Conservation (phyloP, 148 eudicot genomes). For the Fallopia convolvulus region DNA sequence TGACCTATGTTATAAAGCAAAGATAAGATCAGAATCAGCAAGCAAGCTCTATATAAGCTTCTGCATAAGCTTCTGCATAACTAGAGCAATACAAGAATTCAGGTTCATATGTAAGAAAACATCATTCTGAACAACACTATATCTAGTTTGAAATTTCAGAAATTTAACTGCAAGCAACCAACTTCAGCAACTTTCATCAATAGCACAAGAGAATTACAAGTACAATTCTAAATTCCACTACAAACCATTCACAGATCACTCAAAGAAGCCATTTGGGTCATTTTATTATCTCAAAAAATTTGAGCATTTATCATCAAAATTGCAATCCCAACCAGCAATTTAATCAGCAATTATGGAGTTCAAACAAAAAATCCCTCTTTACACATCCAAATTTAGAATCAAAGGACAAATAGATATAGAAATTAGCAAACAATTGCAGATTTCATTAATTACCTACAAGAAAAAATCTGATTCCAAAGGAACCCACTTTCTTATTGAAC, state of each 20-base stretch:
- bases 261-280: neutral
- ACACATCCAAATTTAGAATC: neutral
- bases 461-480: too few relatives aligned
- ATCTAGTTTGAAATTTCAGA: neutral
- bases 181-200: neutral
- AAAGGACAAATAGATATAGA: neutral
- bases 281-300: neutral
- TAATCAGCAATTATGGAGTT: neutral
- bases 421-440: neutral
- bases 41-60: neutral
- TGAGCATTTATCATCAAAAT: neutral
- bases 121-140: neutral
- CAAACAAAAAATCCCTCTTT: neutral
- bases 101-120: neutral
- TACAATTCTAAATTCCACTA: neutral
- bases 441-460: neutral
- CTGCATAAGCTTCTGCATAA: slow-evolving; percentile 2
- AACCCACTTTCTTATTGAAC: neutral
- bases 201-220: neutral
- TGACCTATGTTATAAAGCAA: neutral
- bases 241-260: neutral
- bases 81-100: neutral
- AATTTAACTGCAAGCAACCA: neutral
- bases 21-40: neutral
- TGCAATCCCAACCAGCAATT: neutral